Conservation (phyloP, 805 yeast species). For the Yamadazyma endophytica region DNA sequence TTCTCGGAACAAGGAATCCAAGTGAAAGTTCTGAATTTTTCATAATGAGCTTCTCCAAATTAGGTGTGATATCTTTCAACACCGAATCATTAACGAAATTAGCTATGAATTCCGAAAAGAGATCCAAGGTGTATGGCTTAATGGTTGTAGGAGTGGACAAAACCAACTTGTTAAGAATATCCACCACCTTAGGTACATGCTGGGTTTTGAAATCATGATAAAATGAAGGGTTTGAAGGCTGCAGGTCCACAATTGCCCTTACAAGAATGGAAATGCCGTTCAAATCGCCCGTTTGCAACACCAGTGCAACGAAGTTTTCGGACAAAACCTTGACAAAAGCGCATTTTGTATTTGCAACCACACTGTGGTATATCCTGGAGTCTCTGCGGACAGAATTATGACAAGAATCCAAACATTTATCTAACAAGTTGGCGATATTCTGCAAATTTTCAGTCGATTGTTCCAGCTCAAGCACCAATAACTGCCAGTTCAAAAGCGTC, state of each 20-base stretch:
- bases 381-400: slow-evolving; percentile 2
- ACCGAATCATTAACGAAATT: slow-evolving; percentile 29
- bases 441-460: slow-evolving; percentile 14
- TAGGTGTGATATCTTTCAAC: slow-evolving; percentile 1
- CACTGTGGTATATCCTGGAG: slow-evolving; percentile 19
- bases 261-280: slow-evolving; percentile 8
- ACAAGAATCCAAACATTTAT: slow-evolving; percentile 17
- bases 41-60: slow-evolving; percentile 10
- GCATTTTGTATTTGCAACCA: slow-evolving; percentile 25
- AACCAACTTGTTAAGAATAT: slow-evolving; percentile 1
- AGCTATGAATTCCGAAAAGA: slow-evolving; percentile 42
- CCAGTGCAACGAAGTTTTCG: slow-evolving; percentile 4
- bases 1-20: slow-evolving; percentile 46
- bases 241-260: slow-evolving; percentile 9
- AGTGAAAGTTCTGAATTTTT: slow-evolving; percentile 37
- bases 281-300: slow-evolving; percentile 5
- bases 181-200: not conserved
- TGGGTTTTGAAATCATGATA: slow-evolving; percentile 5
- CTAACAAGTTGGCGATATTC: slow-evolving; percentile 35
- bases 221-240: slow-evolving; percentile 11
- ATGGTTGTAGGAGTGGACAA: not conserved
- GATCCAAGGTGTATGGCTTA: slow-evolving; percentile 25
- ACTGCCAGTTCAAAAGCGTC: slow-evolving; percentile 53
- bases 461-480: slow-evolving; percentile 10
- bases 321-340: slow-evolving; percentile 3